Percentiles rank a stretch among this genome's conserved stretches.
These are phyloP conservation scores for Sordaria brevicollis DNA, from an alignment of 495 filamentous ascomycete genomes.

Conservation along the genomic window DNA sequence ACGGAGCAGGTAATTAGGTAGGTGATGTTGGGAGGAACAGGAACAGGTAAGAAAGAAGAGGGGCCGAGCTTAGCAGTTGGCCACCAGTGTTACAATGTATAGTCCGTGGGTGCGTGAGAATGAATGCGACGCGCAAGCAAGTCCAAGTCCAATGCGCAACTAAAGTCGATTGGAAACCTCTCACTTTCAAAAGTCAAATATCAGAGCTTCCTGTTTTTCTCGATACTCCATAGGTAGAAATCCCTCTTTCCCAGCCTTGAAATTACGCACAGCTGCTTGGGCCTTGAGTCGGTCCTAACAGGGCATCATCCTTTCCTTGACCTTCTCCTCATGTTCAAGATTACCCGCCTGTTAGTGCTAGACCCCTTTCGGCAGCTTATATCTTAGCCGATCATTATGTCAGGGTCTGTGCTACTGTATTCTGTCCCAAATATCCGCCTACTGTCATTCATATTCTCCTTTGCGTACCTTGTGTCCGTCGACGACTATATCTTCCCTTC, in stretches of 20 bases:
- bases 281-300: background rate
- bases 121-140: background rate
- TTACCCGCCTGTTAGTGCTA: background rate
- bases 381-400: background rate
- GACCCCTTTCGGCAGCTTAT: background rate
- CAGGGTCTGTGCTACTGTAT: background rate
- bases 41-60: background rate
- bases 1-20: background rate
- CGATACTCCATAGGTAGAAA: background rate
- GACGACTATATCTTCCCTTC: background rate
- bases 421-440: background rate
- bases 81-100: background rate
- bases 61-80: background rate
- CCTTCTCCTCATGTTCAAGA: background rate
- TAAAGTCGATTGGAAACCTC: background rate
- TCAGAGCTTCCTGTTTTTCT: background rate
- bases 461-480: background rate
- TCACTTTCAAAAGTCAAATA: background rate
- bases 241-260: background rate
- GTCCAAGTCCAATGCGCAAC: background rate
- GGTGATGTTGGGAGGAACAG: background rate
- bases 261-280: background rate
- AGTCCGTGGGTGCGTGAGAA: too few species aligned
- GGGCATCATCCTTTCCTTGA: background rate
- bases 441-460: background rate